Evolutionary conservation across 2,329 filamentous ascomycete genomes (phyloP), one percentile per base, ranked within the genome.

Genomic region (Hypoxylon sp.): DNA sequence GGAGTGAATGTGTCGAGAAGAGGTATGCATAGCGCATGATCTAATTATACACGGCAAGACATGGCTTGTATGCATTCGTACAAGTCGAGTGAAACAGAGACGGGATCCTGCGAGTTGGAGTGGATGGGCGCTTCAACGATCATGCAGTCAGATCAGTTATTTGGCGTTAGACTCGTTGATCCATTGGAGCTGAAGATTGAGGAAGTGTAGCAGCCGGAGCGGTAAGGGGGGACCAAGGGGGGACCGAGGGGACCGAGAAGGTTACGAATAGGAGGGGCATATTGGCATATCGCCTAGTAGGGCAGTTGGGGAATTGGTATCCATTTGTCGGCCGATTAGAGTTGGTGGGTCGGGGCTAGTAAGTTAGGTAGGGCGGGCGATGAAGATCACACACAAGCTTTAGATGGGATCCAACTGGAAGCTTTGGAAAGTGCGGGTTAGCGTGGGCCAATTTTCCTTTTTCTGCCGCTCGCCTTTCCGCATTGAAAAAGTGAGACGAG

Each of bases 11-110:
- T 56, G 67, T 66, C 48, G 53, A 62, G 20, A 20, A 20, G 20
- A 20, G 20, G 44, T 56, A 37, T 66, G 65, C 65, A 70, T 67
- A 66, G 54, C 62, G 71, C 67, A 70, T 73, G 57, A 69, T 66
- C 59, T 68, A 68, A 55, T 63, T 66, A 61, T 64, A 64, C 61
- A 67, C 63, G 59, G 55, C 42, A 61, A 61, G 57, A 64, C 61
- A 70, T 68, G 64, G 50, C 40, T 57, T 64, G 37, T 42, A 64
- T 55, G 57, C 55, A 66, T 56, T 35, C 37, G 54, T 57, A 61
- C 53, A 37, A 44, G 14, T 48, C 50, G 33, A 58, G 54, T 61
- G 37, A 66, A 48, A 66, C 62, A 53, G 55, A 13, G 48, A 65
- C 48, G 56, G 55, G 46, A 65, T 63, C 58, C 63, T 66, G 49